These are phyloP conservation scores for Macaranga tanarius DNA, from an alignment of 441 rosid genomes.

Conservation along the genomic window DNA sequence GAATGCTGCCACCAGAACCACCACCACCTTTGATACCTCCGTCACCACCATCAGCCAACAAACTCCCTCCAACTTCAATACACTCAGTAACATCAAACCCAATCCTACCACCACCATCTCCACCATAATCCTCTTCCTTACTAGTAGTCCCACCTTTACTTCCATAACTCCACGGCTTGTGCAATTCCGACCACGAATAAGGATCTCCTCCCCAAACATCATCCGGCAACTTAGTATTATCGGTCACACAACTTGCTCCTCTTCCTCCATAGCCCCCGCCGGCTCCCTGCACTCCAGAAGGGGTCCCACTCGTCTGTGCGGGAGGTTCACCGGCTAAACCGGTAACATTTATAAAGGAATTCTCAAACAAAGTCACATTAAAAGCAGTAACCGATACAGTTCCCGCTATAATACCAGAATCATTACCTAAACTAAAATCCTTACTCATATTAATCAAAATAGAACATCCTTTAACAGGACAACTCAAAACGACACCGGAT, in stretches of 20 bases:
- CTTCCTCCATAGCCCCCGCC: constrained; percentile 83
- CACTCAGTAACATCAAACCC: constrained; percentile 35
- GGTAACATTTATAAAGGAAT: constrained; percentile 57
- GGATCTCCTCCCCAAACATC: constrained; percentile 83
- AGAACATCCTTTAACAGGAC: constrained; percentile 49
- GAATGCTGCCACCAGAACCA: constrained; percentile 76
- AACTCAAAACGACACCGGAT: constrained; percentile 44
- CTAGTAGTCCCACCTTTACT: constrained; percentile 75
- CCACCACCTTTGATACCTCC: constrained; percentile 70
- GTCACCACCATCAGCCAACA: constrained; percentile 62
- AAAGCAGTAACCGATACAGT: constrained; percentile 44
- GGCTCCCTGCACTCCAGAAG: constrained; percentile 55
- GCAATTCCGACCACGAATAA: constrained; percentile 70
- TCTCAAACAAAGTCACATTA: constrained; percentile 38
- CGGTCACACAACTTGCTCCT: constrained; percentile 65
- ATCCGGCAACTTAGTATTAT: constrained; percentile 55
- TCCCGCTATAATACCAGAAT: constrained; percentile 43
- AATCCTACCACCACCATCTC: constrained; percentile 75
- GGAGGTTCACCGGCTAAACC: constrained; percentile 70
- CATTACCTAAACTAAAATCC: constrained; percentile 40
- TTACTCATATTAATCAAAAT: constrained; percentile 49
- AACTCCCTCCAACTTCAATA: constrained; percentile 48
- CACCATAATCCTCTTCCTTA: constrained; percentile 60
- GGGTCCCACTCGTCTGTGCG: constrained; percentile 68
- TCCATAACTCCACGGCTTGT: constrained; percentile 67